phyloP scores from a whole-genome alignment of 2,329 filamentous ascomycete species.

The Metarhizium album region DNA sequence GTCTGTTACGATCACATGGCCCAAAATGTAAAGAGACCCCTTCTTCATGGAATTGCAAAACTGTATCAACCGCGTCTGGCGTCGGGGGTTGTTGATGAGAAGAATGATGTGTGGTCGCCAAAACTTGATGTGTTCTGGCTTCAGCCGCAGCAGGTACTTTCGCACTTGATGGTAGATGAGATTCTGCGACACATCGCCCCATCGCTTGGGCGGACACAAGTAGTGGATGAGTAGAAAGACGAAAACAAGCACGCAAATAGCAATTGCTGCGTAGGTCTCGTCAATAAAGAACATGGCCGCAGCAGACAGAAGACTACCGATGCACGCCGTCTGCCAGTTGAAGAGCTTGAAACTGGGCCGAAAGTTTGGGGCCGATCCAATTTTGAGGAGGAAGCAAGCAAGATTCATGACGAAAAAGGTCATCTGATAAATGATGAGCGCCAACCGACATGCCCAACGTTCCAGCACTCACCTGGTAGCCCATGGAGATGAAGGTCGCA shows the following conservation, averaged over 20 bases:
- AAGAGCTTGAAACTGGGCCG: slow-evolving; percentile 83
- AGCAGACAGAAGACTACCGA: slow-evolving; percentile 65
- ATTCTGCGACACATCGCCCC: slow-evolving; percentile 85
- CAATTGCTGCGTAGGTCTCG: slow-evolving; percentile 65
- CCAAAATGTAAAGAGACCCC: slow-evolving; percentile 72
- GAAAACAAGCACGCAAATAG: slow-evolving; percentile 62
- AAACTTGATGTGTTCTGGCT: slow-evolving; percentile 85
- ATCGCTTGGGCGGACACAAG: slow-evolving; percentile 72
- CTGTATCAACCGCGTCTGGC: slow-evolving; percentile 72
- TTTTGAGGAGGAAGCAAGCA: slow-evolving; percentile 76
- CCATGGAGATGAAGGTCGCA: slow-evolving; percentile 82
- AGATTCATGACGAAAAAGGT: slow-evolving; percentile 84
- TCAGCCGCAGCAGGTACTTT: slow-evolving; percentile 75
- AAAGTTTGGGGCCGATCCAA: slow-evolving; percentile 82
- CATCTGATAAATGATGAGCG: slow-evolving; percentile 40
- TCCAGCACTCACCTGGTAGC: slow-evolving; percentile 50
- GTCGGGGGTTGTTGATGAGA: slow-evolving; percentile 72
- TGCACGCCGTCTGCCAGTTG: slow-evolving; percentile 70
- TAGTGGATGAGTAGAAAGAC: slow-evolving; percentile 81
- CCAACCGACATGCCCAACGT: neutral
- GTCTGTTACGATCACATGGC: slow-evolving; percentile 77
- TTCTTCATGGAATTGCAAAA: slow-evolving; percentile 92
- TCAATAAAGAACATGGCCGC: slow-evolving; percentile 87
- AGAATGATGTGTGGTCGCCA: slow-evolving; percentile 84
- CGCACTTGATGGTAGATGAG: slow-evolving; percentile 78